phyloP scores from a whole-genome alignment of 768 basidiomycete species.

The Suillus brevipes region DNA sequence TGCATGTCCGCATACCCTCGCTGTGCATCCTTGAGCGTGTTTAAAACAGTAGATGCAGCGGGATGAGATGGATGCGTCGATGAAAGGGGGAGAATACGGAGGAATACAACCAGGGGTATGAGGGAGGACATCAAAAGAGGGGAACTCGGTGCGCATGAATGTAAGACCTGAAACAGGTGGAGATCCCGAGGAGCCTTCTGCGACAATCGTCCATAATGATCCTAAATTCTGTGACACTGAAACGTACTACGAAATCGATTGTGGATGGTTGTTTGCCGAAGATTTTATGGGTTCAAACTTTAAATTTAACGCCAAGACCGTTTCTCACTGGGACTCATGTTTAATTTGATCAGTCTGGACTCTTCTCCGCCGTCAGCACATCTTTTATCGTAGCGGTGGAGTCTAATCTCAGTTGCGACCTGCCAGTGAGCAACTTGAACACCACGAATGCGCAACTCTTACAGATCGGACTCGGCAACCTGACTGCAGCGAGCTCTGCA shows the following conservation, averaged over 20 bases:
- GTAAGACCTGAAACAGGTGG: slow-evolving; percentile 62
- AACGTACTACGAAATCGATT: background rate
- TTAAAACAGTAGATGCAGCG: slow-evolving; percentile 61
- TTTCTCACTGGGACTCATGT: no score
- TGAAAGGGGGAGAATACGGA: slow-evolving; percentile 73
- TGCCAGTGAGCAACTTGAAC: no score
- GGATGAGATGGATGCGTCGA: slow-evolving; percentile 84
- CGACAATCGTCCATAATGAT: slow-evolving; percentile 58
- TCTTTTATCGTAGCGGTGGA: no score
- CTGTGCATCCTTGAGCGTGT: slow-evolving; percentile 74
- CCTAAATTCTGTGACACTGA: background rate
- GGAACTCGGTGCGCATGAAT: slow-evolving; percentile 54
- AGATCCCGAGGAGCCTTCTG: slow-evolving; percentile 79
- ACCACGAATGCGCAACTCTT: no score
- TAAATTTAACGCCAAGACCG: no score
- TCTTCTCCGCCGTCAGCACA: no score
- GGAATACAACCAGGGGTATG: slow-evolving; percentile 62
- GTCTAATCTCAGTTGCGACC: no score
- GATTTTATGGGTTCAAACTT: background rate
- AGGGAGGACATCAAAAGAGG: slow-evolving; percentile 52
- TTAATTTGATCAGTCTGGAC: no score
- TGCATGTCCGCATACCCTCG: slow-evolving; percentile 86
- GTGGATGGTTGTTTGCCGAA: background rate
- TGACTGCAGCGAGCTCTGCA: no score
- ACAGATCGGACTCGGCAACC: no score